Evolutionary conservation across 805 yeast species (phyloP), one percentile per base, ranked within the genome.

Genomic region (Aciculoconidium aculeatum): DNA sequence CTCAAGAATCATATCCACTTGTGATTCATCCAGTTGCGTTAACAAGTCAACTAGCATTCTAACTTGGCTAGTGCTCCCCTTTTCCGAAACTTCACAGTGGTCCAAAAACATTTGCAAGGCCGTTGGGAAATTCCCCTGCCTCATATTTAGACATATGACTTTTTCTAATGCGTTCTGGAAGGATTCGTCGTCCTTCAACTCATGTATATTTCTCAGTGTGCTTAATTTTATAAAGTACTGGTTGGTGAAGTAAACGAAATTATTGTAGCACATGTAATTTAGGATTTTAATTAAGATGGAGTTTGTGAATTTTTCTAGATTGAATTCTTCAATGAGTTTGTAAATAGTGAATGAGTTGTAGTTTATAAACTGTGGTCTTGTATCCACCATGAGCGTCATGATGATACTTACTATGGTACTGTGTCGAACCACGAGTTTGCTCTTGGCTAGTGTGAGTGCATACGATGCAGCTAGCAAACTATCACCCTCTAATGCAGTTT

Each of bases 401-500:
- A 31, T 17, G 14, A 21, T 12, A 3, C 30, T 14, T 3, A 11
- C 4, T 4, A 26, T 14, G 10, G 30, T 31, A 5, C 27, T 4
- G 7, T 25, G 15, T 9, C 14, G 8, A 10, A 31, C n/a, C 13
- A 31, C n/a, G 7, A 22, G 18, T 5, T 21, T 21, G 9, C 18
- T 12, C 15, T 17, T 11, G 8, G n/a, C 21, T 11, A 31, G 18
- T 2, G 20, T 21, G 17, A 19, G 13, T 8, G 18, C 11, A 25
- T 40, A 45, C 19, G 53, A 40, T 7, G 46, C 21, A 3, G 54
- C 55, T 6, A 51, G 28, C 7, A 52, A 21, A 9, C 41, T 40
- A 6, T 53, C 56, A 3, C 58, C 58, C 8, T 39, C 33, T 3
- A 30, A 11, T 4, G 36, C 33, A 3, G 54, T 34, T 23, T 41